Evolutionary conservation across 192 early-diverging fungal species (phyloP).

Genomic region (Linnemannia hyalina): DNA sequence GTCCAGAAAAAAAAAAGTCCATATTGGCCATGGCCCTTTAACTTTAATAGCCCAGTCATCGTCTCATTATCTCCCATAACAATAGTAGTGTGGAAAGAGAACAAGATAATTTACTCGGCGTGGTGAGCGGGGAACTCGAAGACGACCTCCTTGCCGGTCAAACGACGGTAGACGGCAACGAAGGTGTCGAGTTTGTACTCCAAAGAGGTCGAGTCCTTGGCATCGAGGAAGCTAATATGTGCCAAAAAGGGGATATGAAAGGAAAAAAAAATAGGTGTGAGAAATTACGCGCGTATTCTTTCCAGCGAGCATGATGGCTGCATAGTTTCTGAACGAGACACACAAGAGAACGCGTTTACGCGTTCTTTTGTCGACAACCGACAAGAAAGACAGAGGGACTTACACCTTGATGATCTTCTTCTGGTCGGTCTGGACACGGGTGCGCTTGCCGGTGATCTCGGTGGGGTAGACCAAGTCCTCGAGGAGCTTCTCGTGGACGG

Average conservation of each 20-base stretch:
- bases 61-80: background rate
- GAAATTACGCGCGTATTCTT: background rate
- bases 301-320: background rate
- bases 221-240: slow-evolving; percentile 85
- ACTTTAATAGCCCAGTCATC: background rate
- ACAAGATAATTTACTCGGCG: slow-evolving; percentile 56
- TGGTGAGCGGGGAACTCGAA: slow-evolving; percentile 93
- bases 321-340: background rate
- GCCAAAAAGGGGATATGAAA: background rate
- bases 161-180: slow-evolving; percentile 94
- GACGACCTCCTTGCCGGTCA: slow-evolving; percentile 98
- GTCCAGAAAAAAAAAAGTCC: slow-evolving; percentile 18
- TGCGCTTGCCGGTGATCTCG: slow-evolving; percentile 99
- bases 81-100: background rate
- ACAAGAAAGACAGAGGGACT: slow-evolving; percentile 35
- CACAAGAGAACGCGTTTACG: background rate
- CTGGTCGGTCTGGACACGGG: slow-evolving; percentile 96
- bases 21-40: slow-evolving; percentile 19
- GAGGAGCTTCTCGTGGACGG: slow-evolving; percentile 96
- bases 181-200: slow-evolving; percentile 99
- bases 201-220: slow-evolving; percentile 97
- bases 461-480: slow-evolving; percentile 99
- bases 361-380: background rate
- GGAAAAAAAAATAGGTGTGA: slow-evolving; percentile 3
- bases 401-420: slow-evolving; percentile 95